Evolutionary conservation across 2,329 filamentous ascomycete species (phyloP).

Genomic region (Alternaria consortialis): DNA sequence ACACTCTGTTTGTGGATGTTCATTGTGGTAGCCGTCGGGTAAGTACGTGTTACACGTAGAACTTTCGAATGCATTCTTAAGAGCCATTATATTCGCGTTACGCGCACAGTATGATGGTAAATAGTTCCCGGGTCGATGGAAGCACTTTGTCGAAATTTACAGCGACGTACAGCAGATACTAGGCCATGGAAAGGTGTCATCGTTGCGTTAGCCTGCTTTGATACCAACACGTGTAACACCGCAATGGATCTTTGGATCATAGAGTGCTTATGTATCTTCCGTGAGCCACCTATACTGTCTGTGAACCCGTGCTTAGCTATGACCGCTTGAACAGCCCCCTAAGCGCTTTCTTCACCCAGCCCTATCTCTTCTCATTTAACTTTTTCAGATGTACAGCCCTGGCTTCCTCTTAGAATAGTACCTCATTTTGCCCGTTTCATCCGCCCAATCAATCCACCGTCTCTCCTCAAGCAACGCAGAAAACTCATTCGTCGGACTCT

Average conservation of each 20-base stretch:
- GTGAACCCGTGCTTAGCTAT: neutral
- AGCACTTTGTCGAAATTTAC: neutral
- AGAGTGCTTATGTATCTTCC: neutral
- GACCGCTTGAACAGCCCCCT: neutral
- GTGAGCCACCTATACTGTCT: neutral
- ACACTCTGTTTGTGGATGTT: neutral
- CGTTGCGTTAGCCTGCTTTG: neutral
- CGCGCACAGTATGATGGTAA: neutral
- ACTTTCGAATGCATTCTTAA: neutral
- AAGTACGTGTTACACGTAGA: neutral
- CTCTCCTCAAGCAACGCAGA: neutral
- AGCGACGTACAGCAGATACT: neutral
- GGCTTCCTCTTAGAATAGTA: neutral
- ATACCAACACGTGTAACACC: too few relatives aligned
- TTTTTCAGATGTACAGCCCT: neutral
- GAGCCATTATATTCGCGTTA: neutral
- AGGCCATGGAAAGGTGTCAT: neutral
- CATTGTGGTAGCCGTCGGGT: conserved; percentile 5
- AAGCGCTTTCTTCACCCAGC: neutral
- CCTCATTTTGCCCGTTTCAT: neutral
- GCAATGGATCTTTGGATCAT: neutral
- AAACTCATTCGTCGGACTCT: neutral
- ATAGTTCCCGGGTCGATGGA: neutral
- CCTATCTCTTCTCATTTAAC: neutral
- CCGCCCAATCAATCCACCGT: neutral